These are phyloP conservation scores for Heterobasidion irregulare DNA, from an alignment of 1,284 basidiomycete species.

Conservation along the genomic window DNA sequence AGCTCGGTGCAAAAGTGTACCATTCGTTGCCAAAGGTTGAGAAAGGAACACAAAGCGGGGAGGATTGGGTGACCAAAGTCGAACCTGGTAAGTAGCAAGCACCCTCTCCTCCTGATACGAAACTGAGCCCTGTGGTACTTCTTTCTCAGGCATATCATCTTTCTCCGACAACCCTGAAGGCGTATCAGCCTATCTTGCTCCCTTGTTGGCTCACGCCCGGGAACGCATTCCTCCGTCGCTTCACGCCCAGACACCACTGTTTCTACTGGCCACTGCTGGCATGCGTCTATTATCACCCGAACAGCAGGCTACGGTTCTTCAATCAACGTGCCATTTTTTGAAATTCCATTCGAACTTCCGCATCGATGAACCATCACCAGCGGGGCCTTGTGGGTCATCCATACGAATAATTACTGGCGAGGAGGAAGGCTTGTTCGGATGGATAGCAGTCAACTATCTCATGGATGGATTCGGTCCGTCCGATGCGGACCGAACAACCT, in stretches of 20 bases:
- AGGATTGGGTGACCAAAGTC: slow-evolving; percentile 86
- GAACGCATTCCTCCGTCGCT: slow-evolving; percentile 81
- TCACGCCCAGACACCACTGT: slow-evolving; percentile 81
- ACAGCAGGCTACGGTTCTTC: slow-evolving; percentile 68
- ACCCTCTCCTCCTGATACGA: neutral
- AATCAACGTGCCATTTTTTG: slow-evolving; percentile 75
- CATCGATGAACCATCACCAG: slow-evolving; percentile 51
- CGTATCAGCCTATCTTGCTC: slow-evolving; percentile 72
- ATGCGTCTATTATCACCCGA: slow-evolving; percentile 81
- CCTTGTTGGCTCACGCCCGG: slow-evolving; percentile 79
- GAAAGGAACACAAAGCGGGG: slow-evolving; percentile 78
- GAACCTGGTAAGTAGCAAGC: slow-evolving; percentile 75
- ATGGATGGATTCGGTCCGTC: slow-evolving; percentile 91
- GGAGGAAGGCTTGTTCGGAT: slow-evolving; percentile 96
- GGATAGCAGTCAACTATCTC: slow-evolving; percentile 98
- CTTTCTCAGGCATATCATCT: slow-evolving; percentile 73
- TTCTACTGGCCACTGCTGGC: slow-evolving; percentile 93
- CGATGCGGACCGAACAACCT: slow-evolving; percentile 65
- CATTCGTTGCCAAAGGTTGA: slow-evolving; percentile 75
- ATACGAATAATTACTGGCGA: slow-evolving; percentile 96
- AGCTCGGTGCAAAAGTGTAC: slow-evolving; percentile 36
- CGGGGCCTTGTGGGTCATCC: slow-evolving; percentile 81
- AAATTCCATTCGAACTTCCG: slow-evolving; percentile 67
- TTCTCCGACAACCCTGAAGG: slow-evolving; percentile 65
- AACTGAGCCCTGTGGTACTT: neutral